A percentile compares a stretch with the other conserved stretches of the same genome.
phyloP scores from a whole-genome alignment of 129 eudicot genomes.

The Flaveria trinervia region DNA sequence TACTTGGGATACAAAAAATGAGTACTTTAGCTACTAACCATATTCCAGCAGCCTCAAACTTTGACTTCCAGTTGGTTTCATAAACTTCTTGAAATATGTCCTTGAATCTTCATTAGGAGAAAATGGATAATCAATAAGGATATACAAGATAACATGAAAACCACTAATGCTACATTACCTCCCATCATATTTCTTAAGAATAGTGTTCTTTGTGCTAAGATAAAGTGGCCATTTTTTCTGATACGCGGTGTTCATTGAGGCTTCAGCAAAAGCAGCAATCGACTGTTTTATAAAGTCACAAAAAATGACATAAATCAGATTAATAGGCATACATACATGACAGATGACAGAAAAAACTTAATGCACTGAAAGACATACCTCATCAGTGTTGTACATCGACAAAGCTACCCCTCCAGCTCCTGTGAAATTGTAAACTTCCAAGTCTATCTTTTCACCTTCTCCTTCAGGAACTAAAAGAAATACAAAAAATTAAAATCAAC shows the following conservation, averaged over 20 bases:
- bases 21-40: neutral
- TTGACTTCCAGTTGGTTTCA: neutral
- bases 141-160: neutral
- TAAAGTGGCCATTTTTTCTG: neutral
- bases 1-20: neutral
- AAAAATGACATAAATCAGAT: conserved; percentile 18
- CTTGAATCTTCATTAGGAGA: neutral
- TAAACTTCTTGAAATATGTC: neutral
- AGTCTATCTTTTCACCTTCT: conserved; percentile 60
- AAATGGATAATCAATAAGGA: neutral
- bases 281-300: neutral
- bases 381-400: conserved; percentile 98
- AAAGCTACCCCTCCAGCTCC: conserved; percentile 93
- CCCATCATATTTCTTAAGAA: neutral
- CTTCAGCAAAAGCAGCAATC: neutral
- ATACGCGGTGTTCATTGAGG: neutral
- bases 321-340: neutral
- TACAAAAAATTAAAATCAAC: neutral
- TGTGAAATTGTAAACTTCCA: conserved; percentile 80
- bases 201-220: neutral
- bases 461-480: conserved; percentile 82
- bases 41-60: neutral
- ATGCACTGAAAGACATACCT: conserved; percentile 45
- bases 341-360: neutral
- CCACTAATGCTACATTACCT: neutral